Conservation (phyloP, 2,329 filamentous ascomycete species). For the Zymoseptoria ardabiliae region DNA sequence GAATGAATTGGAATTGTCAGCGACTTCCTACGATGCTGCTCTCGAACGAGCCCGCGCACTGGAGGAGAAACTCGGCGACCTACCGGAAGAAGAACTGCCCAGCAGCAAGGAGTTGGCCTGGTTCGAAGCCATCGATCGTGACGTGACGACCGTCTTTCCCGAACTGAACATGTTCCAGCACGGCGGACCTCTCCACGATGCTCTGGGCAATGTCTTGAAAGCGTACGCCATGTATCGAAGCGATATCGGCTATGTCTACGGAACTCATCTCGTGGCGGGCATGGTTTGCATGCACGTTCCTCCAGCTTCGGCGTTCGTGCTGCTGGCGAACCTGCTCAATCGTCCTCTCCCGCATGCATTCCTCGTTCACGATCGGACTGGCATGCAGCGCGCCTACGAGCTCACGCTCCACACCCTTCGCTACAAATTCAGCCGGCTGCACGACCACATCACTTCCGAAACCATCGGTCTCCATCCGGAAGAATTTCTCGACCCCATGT, state of each 20-base stretch:
- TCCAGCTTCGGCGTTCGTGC: constrained; percentile 58
- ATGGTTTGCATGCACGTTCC: constrained; percentile 65
- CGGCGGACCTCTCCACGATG: constrained; percentile 59
- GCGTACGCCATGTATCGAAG: constrained; percentile 77
- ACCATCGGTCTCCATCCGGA: constrained; percentile 28
- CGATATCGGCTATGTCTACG: constrained; percentile 70
- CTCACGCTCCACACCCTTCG: constrained; percentile 60
- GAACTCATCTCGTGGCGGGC: constrained; percentile 67
- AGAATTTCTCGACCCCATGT: constrained; percentile 30
- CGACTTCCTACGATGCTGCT: constrained; percentile 63
- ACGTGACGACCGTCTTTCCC: constrained; percentile 61
- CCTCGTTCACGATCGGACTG: constrained; percentile 61
- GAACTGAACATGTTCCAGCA: constrained; percentile 63
- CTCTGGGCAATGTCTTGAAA: constrained; percentile 63
- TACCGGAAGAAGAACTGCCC: constrained; percentile 37
- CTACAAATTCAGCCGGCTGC: constrained; percentile 57
- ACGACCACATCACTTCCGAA: constrained; percentile 53
- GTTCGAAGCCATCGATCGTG: constrained; percentile 57
- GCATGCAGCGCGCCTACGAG: constrained; percentile 61
- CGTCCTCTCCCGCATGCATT: constrained; percentile 68
- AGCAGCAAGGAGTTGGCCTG: constrained; percentile 51
- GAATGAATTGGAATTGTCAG: constrained; percentile 62
- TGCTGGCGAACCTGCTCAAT: constrained; percentile 70
- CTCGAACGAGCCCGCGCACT: constrained; percentile 58
- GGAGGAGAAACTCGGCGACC: constrained; percentile 47